Percentiles rank a stretch among this genome's conserved stretches.
Evolutionary conservation across 2,329 filamentous ascomycete species (phyloP).

Genomic region (Alternaria arborescens): DNA sequence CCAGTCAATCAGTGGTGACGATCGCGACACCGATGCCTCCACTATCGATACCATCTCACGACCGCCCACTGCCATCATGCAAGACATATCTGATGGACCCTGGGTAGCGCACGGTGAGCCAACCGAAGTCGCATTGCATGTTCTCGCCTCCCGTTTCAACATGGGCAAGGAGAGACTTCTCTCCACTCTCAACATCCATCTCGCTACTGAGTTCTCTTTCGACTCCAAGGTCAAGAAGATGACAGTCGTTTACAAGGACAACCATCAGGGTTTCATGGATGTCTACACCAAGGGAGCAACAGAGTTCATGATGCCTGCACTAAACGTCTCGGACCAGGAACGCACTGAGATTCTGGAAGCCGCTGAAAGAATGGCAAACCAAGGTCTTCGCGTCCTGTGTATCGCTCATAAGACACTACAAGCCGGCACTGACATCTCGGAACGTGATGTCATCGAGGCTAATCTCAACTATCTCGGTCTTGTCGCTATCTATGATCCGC

Average conservation of each 20-base stretch:
- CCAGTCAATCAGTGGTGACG: constrained; percentile 35
- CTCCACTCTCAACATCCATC: constrained; percentile 37
- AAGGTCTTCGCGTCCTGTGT: constrained; percentile 51
- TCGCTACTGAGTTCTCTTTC: constrained; percentile 51
- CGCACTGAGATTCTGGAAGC: constrained; percentile 23
- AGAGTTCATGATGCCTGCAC: constrained; percentile 47
- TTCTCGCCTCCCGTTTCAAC: constrained; percentile 51
- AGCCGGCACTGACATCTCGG: constrained; percentile 37
- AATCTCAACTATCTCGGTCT: constrained; percentile 80
- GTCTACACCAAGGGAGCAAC: constrained; percentile 52
- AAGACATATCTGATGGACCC: constrained; percentile 23
- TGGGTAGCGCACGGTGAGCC: constrained; percentile 51
- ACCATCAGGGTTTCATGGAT: constrained; percentile 38
- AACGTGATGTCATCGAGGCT: constrained; percentile 70
- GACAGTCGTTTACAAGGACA: constrained; percentile 51
- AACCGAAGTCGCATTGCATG: constrained; percentile 52
- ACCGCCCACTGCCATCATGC: constrained; percentile 39
- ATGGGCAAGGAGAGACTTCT: constrained; percentile 47
- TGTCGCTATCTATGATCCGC: constrained; percentile 86
- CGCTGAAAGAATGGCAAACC: constrained; percentile 47
- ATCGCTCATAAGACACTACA: constrained; percentile 48
- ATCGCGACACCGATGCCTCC: constrained; percentile 43
- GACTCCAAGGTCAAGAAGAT: constrained; percentile 54
- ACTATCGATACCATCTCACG: constrained; percentile 43
- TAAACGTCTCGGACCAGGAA: constrained; percentile 43